Percentiles rank a stretch among this genome's conserved stretches.
Evolutionary conservation across 768 basidiomycete genomes (phyloP).

Genomic region (Xerocomellus amylosporus): DNA sequence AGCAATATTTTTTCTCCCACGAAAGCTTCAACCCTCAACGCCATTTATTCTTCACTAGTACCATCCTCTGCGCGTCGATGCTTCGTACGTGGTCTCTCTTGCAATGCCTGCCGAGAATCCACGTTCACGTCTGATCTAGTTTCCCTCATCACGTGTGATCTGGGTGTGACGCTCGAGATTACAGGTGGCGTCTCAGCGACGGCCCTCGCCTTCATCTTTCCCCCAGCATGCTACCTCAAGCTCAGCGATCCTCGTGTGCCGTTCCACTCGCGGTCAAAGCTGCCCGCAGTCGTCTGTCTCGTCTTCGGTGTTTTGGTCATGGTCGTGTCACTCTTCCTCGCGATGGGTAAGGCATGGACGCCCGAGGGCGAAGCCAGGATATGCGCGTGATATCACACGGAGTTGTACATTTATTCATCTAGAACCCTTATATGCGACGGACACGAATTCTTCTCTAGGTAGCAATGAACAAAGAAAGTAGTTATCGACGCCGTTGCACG

Average conservation of each 20-base stretch:
- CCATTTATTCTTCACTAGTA: slow-evolving; percentile 88
- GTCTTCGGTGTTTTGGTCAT: slow-evolving; percentile 76
- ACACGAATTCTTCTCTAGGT: slow-evolving; percentile 10
- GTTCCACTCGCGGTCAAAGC: slow-evolving; percentile 68
- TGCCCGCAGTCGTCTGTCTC: slow-evolving; percentile 73
- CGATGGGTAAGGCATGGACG: slow-evolving; percentile 77
- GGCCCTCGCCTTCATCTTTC: slow-evolving; percentile 89
- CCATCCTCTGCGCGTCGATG: slow-evolving; percentile 79
- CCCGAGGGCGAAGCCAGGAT: slow-evolving; percentile 68
- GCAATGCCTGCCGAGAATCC: not conserved
- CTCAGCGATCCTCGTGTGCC: slow-evolving; percentile 54
- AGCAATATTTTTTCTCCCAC: slow-evolving; percentile 93
- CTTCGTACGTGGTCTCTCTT: slow-evolving; percentile 49
- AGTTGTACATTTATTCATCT: slow-evolving; percentile 25
- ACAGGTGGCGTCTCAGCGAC: slow-evolving; percentile 96
- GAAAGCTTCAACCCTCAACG: slow-evolving; percentile 78
- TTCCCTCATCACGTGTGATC: slow-evolving; percentile 88
- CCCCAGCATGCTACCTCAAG: slow-evolving; percentile 82
- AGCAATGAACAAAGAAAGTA: not conserved
- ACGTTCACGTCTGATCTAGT: slow-evolving; percentile 46
- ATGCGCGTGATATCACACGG: slow-evolving; percentile 48
- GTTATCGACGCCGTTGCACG: slow-evolving; percentile 25
- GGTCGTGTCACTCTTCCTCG: slow-evolving; percentile 72
- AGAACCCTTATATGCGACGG: slow-evolving; percentile 1
- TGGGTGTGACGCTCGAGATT: slow-evolving; percentile 97